A percentile compares a stretch with the other conserved stretches of the same genome.
Evolutionary conservation across 768 basidiomycete genomes (phyloP).

Genomic region (Galerina marginata): DNA sequence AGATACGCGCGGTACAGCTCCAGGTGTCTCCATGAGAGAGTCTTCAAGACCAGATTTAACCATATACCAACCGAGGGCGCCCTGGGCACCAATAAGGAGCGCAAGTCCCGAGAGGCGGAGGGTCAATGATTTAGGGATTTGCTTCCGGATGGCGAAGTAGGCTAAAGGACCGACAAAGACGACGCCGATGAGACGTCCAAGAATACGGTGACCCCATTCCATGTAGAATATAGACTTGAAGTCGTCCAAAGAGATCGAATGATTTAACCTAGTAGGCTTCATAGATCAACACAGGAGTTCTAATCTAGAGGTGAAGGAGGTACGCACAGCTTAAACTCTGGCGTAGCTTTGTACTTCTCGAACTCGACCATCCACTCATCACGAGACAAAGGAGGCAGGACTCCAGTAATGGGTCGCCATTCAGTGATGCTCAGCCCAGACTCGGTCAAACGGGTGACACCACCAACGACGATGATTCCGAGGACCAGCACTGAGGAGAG

Average conservation of each 20-base stretch:
- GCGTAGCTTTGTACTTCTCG: constrained; percentile 91
- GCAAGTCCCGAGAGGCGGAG: constrained; percentile 74
- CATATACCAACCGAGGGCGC: constrained; percentile 98
- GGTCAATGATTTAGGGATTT: constrained; percentile 68
- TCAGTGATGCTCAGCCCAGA: constrained; percentile 98
- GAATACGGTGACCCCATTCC: constrained; percentile 97
- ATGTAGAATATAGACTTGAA: constrained; percentile 98
- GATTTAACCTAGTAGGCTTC: constrained; percentile 69
- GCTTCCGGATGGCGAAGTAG: constrained; percentile 78
- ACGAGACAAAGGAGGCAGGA: constrained; percentile 79
- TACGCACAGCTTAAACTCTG: constrained; percentile 92
- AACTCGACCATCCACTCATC: constrained; percentile 89
- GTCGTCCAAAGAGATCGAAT: constrained; percentile 82
- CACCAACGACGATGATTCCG: constrained; percentile 93
- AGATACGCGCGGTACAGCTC: constrained; percentile 91
- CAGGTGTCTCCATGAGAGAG: constrained; percentile 77
- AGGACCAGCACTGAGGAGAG: constrained; percentile 86
- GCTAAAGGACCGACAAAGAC: constrained; percentile 84
- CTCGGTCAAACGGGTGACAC: constrained; percentile 95
- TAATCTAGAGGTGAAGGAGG: not conserved
- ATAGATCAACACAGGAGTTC: not conserved
- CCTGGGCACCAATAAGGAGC: constrained; percentile 87
- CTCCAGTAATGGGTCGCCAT: constrained; percentile 92
- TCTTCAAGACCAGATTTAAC: constrained; percentile 95
- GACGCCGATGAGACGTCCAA: constrained; percentile 86